Evolutionary conservation across 495 filamentous ascomycete genomes (phyloP).

Genomic region (Podospora fimiseda): DNA sequence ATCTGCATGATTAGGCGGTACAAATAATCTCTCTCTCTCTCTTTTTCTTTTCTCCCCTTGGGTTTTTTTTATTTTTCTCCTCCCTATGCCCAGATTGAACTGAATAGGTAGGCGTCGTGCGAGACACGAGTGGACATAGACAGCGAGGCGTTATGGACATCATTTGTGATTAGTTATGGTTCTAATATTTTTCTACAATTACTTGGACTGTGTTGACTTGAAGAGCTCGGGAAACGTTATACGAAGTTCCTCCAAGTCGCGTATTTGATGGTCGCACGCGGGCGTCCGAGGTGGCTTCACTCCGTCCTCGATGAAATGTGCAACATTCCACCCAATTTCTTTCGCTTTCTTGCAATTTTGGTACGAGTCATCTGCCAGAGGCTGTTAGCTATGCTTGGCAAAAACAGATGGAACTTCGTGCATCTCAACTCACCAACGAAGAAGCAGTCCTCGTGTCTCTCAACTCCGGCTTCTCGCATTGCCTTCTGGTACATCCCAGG

Average conservation of each 20-base stretch:
- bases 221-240: constrained; percentile 72
- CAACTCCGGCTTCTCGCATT: constrained; percentile 57
- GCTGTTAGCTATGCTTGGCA: constrained; percentile 9
- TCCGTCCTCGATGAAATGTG: constrained; percentile 72
- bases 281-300: constrained; percentile 50
- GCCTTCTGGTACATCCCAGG: constrained; percentile 78
- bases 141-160: no score
- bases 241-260: constrained; percentile 65
- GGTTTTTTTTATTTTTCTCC: neutral
- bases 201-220: constrained; percentile 33
- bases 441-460: constrained; percentile 58
- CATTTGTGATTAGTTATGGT: no score
- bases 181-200: neutral
- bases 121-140: no score
- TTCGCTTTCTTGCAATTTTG: constrained; percentile 66
- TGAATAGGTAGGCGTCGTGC: no score
- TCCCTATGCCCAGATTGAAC: no score
- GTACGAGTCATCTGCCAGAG: constrained; percentile 66
- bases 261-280: constrained; percentile 63
- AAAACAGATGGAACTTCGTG: neutral
- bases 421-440: constrained; percentile 67
- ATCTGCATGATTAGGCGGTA: constrained; percentile 51
- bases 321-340: constrained; percentile 70
- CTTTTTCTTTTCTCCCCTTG: neutral
- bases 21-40: constrained; percentile 14